phyloP scores from a whole-genome alignment of 441 rosid genomes.

The Gossypium gossypioides region DNA sequence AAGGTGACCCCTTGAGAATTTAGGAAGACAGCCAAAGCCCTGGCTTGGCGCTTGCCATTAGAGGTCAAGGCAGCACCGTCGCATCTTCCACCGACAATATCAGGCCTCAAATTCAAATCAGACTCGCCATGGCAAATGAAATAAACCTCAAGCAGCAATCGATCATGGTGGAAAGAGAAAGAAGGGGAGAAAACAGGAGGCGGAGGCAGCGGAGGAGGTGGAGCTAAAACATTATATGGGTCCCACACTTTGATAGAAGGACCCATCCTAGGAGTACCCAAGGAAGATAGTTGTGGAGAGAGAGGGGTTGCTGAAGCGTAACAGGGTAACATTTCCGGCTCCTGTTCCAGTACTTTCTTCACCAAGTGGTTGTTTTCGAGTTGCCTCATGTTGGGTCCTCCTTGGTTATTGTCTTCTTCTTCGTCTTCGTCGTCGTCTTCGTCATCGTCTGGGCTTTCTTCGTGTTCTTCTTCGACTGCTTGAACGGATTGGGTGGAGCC shows the following conservation, averaged over 20 bases:
- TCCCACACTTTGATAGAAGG: constrained; percentile 95
- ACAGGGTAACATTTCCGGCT: constrained; percentile 81
- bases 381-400: constrained; percentile 21
- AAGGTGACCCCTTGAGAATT: constrained; percentile 70
- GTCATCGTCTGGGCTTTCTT: constrained; percentile 34
- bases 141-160: constrained; percentile 47
- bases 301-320: constrained; percentile 86
- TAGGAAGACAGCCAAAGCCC: constrained; percentile 79
- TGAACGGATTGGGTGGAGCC: constrained; percentile 62
- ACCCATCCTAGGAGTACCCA: constrained; percentile 81
- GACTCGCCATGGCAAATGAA: constrained; percentile 72
- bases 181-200: constrained; percentile 40
- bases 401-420: constrained; percentile 30
- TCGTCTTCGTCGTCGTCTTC: constrained; percentile 32
- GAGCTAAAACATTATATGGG: constrained; percentile 80
- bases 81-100: constrained; percentile 77
- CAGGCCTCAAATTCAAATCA: constrained; percentile 58
- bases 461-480: constrained; percentile 10
- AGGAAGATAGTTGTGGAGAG: constrained; percentile 75
- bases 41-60: constrained; percentile 79
- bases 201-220: constrained; percentile 47
- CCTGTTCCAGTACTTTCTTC: constrained; percentile 78
- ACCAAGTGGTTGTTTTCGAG: constrained; percentile 32
- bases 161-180: constrained; percentile 43
- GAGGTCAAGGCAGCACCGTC: constrained; percentile 53